These are phyloP conservation scores for Puya raimondii DNA, from an alignment of 176 grass and related monocot species.

Conservation along the genomic window DNA sequence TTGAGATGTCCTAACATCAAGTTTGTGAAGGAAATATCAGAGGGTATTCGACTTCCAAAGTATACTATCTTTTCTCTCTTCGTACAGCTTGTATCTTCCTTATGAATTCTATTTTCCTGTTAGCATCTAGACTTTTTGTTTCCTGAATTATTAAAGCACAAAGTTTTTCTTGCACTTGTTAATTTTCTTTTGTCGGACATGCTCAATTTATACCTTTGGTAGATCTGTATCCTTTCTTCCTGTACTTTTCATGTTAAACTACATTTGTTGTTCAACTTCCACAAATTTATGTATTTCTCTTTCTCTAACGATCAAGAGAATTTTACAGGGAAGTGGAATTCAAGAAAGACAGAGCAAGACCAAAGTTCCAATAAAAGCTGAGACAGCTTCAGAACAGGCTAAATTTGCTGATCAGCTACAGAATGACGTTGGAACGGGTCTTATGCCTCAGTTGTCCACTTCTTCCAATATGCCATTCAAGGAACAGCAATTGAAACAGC, in stretches of 20 bases:
- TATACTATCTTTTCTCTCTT: too few relatives aligned
- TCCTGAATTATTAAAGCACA: too few relatives aligned
- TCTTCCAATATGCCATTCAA: constrained; percentile 54
- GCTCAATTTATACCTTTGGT: too few relatives aligned
- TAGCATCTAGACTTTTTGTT: too few relatives aligned
- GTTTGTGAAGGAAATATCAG: too few relatives aligned
- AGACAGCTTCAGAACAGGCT: constrained; percentile 39
- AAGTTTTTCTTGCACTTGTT: too few relatives aligned
- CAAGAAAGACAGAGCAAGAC: constrained; percentile 59
- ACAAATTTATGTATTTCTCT: not conserved
- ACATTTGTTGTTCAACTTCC: not conserved
- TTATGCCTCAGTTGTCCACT: constrained; percentile 34
- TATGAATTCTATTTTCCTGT: too few relatives aligned
- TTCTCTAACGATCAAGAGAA: not conserved
- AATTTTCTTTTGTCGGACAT: too few relatives aligned
- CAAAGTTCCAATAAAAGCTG: constrained; percentile 35
- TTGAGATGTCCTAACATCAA: too few relatives aligned
- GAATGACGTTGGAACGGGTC: constrained; percentile 40
- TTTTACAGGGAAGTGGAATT: constrained; percentile 54
- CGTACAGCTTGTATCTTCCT: too few relatives aligned
- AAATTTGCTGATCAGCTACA: constrained; percentile 32
- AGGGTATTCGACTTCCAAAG: too few relatives aligned
- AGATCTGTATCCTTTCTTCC: not conserved
- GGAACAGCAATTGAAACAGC: constrained; percentile 97
- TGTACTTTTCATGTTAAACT: not conserved